Evolutionary conservation across 2,329 filamentous ascomycete genomes (phyloP).

Genomic region (Tolypocladium sp.): DNA sequence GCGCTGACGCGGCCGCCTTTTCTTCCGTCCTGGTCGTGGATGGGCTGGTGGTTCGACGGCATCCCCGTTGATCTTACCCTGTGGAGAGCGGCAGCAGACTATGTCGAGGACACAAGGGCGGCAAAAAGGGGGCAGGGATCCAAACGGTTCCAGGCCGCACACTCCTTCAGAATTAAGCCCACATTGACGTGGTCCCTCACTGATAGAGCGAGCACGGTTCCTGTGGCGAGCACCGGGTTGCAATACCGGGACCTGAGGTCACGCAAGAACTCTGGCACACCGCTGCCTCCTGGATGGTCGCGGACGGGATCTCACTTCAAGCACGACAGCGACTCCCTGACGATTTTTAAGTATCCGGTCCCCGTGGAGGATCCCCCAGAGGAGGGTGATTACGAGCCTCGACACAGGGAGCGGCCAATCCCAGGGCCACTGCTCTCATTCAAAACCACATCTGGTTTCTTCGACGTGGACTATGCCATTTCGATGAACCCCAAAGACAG

Average conservation of each 20-base stretch:
- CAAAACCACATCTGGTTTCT: constrained; percentile 25
- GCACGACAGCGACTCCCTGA: constrained; percentile 28
- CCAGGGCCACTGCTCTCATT: constrained; percentile 31
- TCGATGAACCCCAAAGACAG: constrained; percentile 24
- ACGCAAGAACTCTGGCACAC: constrained; percentile 17
- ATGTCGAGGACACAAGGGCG: constrained; percentile 26
- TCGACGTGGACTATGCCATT: constrained; percentile 30
- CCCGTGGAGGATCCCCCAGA: constrained; percentile 25
- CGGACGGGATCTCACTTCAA: constrained; percentile 25
- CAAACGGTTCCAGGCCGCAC: constrained; percentile 25
- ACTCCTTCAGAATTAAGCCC: constrained; percentile 28
- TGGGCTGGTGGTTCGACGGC: constrained; percentile 38
- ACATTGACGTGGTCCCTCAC: constrained; percentile 30
- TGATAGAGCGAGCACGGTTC: constrained; percentile 23
- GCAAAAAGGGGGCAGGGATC: constrained; percentile 19
- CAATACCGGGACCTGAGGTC: constrained; percentile 28
- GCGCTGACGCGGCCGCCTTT: constrained; percentile 25
- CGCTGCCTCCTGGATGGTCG: constrained; percentile 30
- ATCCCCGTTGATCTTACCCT: constrained; percentile 30
- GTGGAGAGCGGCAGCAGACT: constrained; percentile 34
- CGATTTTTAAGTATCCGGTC: constrained; percentile 32
- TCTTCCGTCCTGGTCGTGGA: constrained; percentile 37
- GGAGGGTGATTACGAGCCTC: constrained; percentile 18
- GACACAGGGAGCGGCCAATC: constrained; percentile 18
- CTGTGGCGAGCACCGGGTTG: constrained; percentile 27